phyloP scores from a whole-genome alignment of 495 filamentous ascomycete species.

The Penicillium riverlandense region DNA sequence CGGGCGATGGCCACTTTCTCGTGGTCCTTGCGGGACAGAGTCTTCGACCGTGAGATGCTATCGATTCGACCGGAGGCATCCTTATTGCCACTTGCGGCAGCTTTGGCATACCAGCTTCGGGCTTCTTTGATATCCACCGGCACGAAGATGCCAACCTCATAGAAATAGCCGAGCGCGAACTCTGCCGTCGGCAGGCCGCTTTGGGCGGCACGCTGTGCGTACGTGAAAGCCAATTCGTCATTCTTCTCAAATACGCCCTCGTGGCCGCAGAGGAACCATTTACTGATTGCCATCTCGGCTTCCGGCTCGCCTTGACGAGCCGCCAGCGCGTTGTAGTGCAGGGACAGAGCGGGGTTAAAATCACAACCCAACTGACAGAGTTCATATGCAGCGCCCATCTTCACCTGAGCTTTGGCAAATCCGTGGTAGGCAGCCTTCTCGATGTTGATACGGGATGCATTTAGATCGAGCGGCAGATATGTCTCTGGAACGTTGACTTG shows the following conservation, averaged over 20 bases:
- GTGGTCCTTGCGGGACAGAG: conserved; percentile 83
- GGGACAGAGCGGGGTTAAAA: conserved; percentile 82
- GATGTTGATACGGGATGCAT: conserved; percentile 74
- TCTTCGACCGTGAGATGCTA: conserved; percentile 77
- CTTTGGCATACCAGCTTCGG: conserved; percentile 82
- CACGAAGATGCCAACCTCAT: conserved; percentile 90
- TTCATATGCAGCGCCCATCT: conserved; percentile 96
- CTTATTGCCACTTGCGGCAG: conserved; percentile 84
- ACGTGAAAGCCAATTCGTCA: conserved; percentile 84
- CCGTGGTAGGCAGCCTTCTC: conserved; percentile 96
- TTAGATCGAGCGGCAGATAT: conserved; percentile 65
- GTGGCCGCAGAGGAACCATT: conserved; percentile 96
- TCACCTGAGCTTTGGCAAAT: conserved; percentile 93
- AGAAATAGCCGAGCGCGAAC: conserved; percentile 96
- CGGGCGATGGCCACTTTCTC: conserved; percentile 82
- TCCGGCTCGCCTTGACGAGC: conserved; percentile 84
- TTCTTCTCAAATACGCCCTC: conserved; percentile 91
- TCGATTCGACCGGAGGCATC: conserved; percentile 79
- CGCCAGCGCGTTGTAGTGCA: conserved; percentile 94
- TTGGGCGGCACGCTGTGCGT: conserved; percentile 78
- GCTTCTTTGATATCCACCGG: conserved; percentile 76
- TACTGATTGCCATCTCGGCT: conserved; percentile 93
- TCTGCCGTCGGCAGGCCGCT: conserved; percentile 81
- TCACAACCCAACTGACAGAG: conserved; percentile 88
- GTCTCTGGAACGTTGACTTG: conserved; percentile 75